These are phyloP conservation scores for Tuber borchii DNA, from an alignment of 495 filamentous ascomycete genomes.

Conservation along the genomic window DNA sequence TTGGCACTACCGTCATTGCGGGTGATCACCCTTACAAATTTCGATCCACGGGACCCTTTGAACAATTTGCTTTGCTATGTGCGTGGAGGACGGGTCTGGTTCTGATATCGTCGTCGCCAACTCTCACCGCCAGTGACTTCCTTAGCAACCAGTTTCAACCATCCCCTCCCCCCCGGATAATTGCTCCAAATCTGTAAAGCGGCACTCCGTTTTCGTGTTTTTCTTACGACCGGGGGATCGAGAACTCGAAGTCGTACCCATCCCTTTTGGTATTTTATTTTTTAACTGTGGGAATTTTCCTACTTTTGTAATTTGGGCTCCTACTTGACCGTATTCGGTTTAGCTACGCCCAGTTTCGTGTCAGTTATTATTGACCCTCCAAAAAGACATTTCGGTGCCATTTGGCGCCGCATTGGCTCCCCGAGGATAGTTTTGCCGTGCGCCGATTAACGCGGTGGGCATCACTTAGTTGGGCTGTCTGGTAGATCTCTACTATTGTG, in stretches of 20 bases:
- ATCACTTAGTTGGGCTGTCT: constrained; percentile 34
- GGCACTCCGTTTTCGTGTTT: constrained; percentile 31
- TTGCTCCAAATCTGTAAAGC: constrained; percentile 34
- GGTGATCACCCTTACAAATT: constrained; percentile 41
- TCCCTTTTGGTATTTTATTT: constrained; percentile 13
- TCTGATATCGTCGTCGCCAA: constrained; percentile 34
- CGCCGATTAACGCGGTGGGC: constrained; percentile 37
- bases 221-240: constrained; percentile 21
- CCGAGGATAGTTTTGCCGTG: constrained; percentile 30
- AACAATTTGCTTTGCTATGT: constrained; percentile 35
- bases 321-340: constrained; percentile 37
- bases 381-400: constrained; percentile 27
- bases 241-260: constrained; percentile 14
- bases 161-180: constrained; percentile 4
- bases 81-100: constrained; percentile 36
- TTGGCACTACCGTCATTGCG: constrained; percentile 33
- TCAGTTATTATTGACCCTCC: constrained; percentile 25
- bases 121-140: constrained; percentile 26
- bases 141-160: constrained; percentile 12
- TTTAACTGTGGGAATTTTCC: constrained; percentile 33
- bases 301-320: constrained; percentile 21
- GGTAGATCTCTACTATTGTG: constrained; percentile 31
- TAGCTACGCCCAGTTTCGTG: constrained; percentile 28
- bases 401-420: constrained; percentile 32
- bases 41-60: constrained; percentile 42